Conservation (phyloP, 129 eudicot species). For the Centaurea solstitialis region DNA sequence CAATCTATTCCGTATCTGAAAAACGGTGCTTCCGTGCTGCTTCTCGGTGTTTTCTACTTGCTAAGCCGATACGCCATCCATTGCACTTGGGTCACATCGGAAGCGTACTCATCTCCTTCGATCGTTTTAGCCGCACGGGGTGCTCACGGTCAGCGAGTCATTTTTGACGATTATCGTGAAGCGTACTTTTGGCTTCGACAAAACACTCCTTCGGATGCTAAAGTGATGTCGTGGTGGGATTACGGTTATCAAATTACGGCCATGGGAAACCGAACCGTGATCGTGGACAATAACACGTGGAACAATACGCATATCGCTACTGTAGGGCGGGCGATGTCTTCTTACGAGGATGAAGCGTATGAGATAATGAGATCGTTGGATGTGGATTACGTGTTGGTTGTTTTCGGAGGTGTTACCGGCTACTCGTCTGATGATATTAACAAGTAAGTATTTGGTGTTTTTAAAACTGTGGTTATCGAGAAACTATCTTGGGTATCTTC, state of each 20-base stretch:
- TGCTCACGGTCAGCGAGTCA: slow-evolving; percentile 80
- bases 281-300: slow-evolving; percentile 94
- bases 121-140: slow-evolving; percentile 96
- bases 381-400: slow-evolving; percentile 86
- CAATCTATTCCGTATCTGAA: slow-evolving; percentile 75
- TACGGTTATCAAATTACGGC: slow-evolving; percentile 96
- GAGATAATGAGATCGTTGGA: slow-evolving; percentile 90
- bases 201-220: slow-evolving; percentile 92
- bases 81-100: slow-evolving; percentile 96
- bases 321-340: slow-evolving; percentile 92
- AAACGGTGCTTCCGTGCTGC: slow-evolving; percentile 80
- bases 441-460: slow-evolving; percentile 49
- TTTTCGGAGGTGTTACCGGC: slow-evolving; percentile 95
- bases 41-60: slow-evolving; percentile 84
- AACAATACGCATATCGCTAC: slow-evolving; percentile 95
- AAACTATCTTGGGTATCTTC: background rate
- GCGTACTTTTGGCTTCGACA: slow-evolving; percentile 94
- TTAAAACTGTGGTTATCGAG: background rate
- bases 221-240: slow-evolving; percentile 99
- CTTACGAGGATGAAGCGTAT: slow-evolving; percentile 93
- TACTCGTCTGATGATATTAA: slow-evolving; percentile 97
- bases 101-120: slow-evolving; percentile 98
- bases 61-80: slow-evolving; percentile 88
- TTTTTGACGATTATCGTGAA: slow-evolving; percentile 94
- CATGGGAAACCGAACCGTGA: slow-evolving; percentile 89